Base-by-base conservation (phyloP, 345 rosid species). In the Populus deltoides region DNA sequence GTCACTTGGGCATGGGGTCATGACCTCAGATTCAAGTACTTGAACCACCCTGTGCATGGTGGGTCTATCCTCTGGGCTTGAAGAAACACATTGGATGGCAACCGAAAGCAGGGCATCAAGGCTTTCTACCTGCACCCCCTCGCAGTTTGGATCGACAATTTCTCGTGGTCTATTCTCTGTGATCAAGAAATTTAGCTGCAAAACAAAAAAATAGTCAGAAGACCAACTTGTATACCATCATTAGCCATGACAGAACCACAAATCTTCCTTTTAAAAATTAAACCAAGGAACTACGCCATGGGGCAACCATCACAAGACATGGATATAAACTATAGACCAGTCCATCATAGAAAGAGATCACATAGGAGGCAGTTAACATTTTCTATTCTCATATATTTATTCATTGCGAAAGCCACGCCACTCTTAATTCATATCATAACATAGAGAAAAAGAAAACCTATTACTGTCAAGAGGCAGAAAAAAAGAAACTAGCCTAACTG, bases 1-100 rank as follows among this genome's bases (percentile, higher is more conserved):
- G 75, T 96, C 98, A 73, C 99, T 96, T 15, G 98, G 99, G 86
- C 97, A 96, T 45, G 99, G 99, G 79, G 97, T 93, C 98, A 93
- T 93, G 74, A 93, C 97, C 80, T 92, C 99, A 33, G 99, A 92
- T 84, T 93, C 98, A 17, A 96, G 95, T 72, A 91, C 80, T 78
- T 96, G 99, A 41, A 93, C 91, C 71, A 96, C 97, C 83, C 97
- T 87, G 85, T 96, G 99, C 98, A 93, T 96, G 80, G 94, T 91
- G 69, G 97, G 99, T 59, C 99, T 88, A 73, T 93, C 97, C 70
- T 93, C 97, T 7, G 99, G 93, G 81, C 72, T 83, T 1, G 96
- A 86, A 77, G 93, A 91, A 43, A 93, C 91, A 27, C 99, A 96
- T 25, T 89, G 93, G 74, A 82, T 90, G 66, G 98, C 98, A 78